These are phyloP conservation scores for Scedosporium dehoogii DNA, from an alignment of 2,329 filamentous ascomycete species.

Conservation along the genomic window DNA sequence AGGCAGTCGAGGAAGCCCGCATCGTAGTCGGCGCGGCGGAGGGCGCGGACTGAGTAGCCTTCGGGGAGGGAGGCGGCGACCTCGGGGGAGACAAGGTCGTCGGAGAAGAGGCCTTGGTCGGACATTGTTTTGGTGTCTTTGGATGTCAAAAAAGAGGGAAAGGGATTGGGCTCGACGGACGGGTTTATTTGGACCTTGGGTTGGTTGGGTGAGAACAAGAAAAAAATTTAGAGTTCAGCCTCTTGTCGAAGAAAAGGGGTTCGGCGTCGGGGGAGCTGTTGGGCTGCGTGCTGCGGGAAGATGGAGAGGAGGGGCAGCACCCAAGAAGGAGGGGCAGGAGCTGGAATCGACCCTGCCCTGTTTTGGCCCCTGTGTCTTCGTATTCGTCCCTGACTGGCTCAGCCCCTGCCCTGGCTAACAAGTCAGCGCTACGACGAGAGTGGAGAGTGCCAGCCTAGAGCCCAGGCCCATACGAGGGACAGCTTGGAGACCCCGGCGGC, in stretches of 20 bases:
- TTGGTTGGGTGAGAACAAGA: not conserved
- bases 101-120: slow-evolving; percentile 62
- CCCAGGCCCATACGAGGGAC: too few species aligned
- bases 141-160: not conserved
- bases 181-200: not conserved
- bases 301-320: not conserved
- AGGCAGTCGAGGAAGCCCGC: slow-evolving; percentile 85
- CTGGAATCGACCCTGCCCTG: not conserved
- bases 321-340: not conserved
- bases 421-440: not conserved
- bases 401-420: not conserved
- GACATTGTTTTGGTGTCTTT: not conserved
- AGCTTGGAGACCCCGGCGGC: too few species aligned
- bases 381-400: not conserved
- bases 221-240: not conserved
- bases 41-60: slow-evolving; percentile 73
- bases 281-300: not conserved
- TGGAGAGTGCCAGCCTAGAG: too few species aligned
- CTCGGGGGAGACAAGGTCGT: slow-evolving; percentile 64
- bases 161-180: not conserved
- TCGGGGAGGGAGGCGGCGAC: slow-evolving; percentile 65
- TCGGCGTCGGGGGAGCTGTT: not conserved
- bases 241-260: not conserved
- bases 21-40: slow-evolving; percentile 68
- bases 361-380: not conserved